Base-by-base conservation (phyloP, 2,329 filamentous ascomycete species). In the Colletotrichum filicis region DNA sequence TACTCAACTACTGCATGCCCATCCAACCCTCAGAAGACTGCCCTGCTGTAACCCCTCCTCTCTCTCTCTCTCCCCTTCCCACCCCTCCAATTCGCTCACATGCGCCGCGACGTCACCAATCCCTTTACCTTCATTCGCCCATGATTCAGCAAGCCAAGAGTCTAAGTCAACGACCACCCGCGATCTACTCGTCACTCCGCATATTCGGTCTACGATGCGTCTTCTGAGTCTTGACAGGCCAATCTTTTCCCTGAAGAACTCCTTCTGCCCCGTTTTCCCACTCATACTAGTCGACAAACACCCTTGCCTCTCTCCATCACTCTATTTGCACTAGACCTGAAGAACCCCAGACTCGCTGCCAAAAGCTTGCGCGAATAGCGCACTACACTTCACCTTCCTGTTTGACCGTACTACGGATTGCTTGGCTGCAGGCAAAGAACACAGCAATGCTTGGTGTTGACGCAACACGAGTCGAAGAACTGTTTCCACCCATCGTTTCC, bases 151-250 rank as follows among this genome's bases (percentile, higher is more conserved):
- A 32, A 56, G 70, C 70, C 70, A 73, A 73, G 70, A 73, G 66
- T 59, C 66, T 73, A 73, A 73, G 58, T 73, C 70, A 70, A 73
- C 70, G 66, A 73, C 70, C 66, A 59, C 66, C 32, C 46, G n/a
- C 68, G 32, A 60, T 58, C 70, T 46, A 26, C 59, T 70, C 55
- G 70, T 73, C 70, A 73, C 70, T 53, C 66, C 46, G 70, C 70
- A 70, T 70, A 28, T 49, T 26, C 30, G 24, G 32, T 22, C 61
- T 46, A 5, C 28, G 24, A 53, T 49, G 16, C 66, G 26, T 70
- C 66, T 35, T 60, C 58, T 19, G 37, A n/a, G 12, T 35, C 32
- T 35, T 35, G 32, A 35, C 32, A 22, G 61, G 70, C 42, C 66
- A 73, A 70, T 73, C 55, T 70, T 70, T 57, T 9, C 66, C 64